Evolutionary conservation across 116 monocot genomes (phyloP), one percentile per base, ranked within the genome.

Genomic region (Iris pallida): DNA sequence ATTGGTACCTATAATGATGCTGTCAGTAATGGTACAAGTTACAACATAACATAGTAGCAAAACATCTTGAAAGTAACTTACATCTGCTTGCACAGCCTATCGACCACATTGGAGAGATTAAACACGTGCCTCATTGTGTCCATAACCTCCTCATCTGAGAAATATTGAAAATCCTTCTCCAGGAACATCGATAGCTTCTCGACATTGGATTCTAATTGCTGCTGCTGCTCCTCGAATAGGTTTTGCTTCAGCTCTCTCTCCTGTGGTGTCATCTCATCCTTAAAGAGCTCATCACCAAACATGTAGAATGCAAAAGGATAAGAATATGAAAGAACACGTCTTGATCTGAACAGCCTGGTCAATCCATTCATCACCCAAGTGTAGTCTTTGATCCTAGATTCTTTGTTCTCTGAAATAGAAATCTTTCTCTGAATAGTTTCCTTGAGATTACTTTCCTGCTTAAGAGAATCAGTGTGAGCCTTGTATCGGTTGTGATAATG

Each of bases 1-100:
- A 89, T 52, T 86, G 69, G 42, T 89, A 93, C 89, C 93, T 93
- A 82, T 52, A 67, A 81, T 59, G 42, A 65, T 30, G 30, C 30
- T 67, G 42, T 14, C 4, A 11, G 42, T 43, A 10, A 61, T 15
- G 51, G 18, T 20, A 64, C 11, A n/a, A 56, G 13, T 8, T 41
- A 65, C 4, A 46, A 2, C n/a, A 0, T 0, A 20, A 47, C 42
- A 20, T 18, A 15, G 11, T 9, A 7, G 14, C 14, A 15, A 45
- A 0, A 42, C 4, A 13, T 54, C 53, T 64, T 64, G 9, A 16
- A 19, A 64, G 16, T 8, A 42, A 60, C 76, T 76, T 47, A 84
- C 84, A 84, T 84, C 56, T 72, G 80, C 52, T 79, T 72, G 80
- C 84, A 84, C 30, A 84, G 80, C 11, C 64, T 68, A 57, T 84